These are phyloP conservation scores for Teratosphaeria pseudoeucalypti DNA, from an alignment of 2,329 filamentous ascomycete genomes.

Conservation along the genomic window DNA sequence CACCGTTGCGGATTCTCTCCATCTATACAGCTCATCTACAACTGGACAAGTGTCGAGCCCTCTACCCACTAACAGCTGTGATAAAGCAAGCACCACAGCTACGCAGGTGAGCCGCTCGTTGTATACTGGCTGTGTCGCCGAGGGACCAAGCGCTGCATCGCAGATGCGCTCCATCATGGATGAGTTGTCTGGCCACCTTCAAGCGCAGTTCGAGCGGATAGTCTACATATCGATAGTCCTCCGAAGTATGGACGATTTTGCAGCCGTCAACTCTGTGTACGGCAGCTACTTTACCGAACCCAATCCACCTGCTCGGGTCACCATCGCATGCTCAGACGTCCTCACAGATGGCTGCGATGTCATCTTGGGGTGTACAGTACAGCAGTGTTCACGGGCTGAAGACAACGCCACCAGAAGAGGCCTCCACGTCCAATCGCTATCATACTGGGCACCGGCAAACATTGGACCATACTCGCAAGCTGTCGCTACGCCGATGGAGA, in stretches of 20 bases:
- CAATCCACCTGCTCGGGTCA: conserved; percentile 77
- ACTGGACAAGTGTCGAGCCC: neutral
- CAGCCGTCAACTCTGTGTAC: conserved; percentile 64
- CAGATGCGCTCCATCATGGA: conserved; percentile 33
- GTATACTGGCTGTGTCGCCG: conserved; percentile 7
- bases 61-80: neutral
- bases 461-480: conserved; percentile 96
- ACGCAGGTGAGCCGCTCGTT: neutral
- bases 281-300: conserved; percentile 61
- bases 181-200: conserved; percentile 3
- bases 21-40: neutral
- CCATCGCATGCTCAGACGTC: conserved; percentile 61
- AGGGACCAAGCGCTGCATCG: conserved; percentile 28
- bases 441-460: conserved; percentile 96
- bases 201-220: conserved; percentile 14
- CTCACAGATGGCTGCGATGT: conserved; percentile 53
- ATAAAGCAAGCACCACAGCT: neutral
- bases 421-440: conserved; percentile 83
- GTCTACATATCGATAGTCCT: conserved; percentile 55
- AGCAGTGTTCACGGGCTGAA: conserved; percentile 9
- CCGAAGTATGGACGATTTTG: conserved; percentile 70
- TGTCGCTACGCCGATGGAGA: conserved; percentile 42
- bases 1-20: neutral
- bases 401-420: conserved; percentile 28
- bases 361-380: conserved; percentile 46